Conservation (phyloP, 2,329 filamentous ascomycete genomes). For the Claviceps paspali region DNA sequence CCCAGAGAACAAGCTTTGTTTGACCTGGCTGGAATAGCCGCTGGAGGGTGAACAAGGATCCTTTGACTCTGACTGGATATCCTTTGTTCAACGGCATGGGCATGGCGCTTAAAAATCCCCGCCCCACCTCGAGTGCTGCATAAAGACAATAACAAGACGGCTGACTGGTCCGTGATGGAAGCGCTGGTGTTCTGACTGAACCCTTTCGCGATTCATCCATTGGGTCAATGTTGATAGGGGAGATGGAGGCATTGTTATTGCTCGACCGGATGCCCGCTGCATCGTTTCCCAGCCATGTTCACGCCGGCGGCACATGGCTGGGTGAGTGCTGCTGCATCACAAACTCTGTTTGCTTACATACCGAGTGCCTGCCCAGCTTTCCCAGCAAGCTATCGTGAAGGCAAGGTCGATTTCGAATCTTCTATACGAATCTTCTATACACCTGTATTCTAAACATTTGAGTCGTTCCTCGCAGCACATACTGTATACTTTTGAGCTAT, state of each 20-base stretch:
- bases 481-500: neutral
- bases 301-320: neutral
- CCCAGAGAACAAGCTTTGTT: neutral
- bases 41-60: neutral
- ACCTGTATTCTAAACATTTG: no score
- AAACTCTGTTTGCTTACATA: neutral
- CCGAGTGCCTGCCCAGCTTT: neutral
- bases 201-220: neutral
- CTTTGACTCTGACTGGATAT: conserved; percentile 1
- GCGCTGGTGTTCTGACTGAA: neutral
- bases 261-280: neutral
- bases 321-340: neutral
- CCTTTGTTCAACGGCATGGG: neutral
- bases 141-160: neutral
- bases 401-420: neutral
- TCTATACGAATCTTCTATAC: no score
- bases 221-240: neutral
- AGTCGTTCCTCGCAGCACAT: neutral
- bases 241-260: neutral
- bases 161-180: no score
- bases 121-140: neutral
- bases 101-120: neutral
- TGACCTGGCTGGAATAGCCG: neutral
- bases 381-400: neutral
- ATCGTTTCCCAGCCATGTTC: neutral